These are phyloP conservation scores for Torulaspora franciscae DNA, from an alignment of 805 yeast species.

Conservation along the genomic window DNA sequence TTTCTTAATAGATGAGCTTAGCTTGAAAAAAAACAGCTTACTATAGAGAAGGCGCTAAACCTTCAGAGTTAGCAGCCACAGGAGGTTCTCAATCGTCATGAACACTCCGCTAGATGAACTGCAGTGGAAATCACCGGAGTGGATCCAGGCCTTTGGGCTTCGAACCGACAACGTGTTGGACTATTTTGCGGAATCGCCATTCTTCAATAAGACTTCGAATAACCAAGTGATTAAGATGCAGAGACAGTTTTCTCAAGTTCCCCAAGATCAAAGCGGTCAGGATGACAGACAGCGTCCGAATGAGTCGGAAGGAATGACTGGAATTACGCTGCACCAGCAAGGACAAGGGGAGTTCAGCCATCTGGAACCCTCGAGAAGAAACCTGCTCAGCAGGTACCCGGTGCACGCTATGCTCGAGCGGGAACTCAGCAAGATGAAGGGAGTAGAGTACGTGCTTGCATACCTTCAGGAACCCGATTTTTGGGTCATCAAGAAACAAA, in stretches of 20 bases:
- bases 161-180: slow-evolving; percentile 88
- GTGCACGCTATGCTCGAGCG: slow-evolving; percentile 40
- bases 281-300: slow-evolving; percentile 5
- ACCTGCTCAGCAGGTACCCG: slow-evolving; percentile 27
- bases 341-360: slow-evolving; percentile 20
- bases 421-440: slow-evolving; percentile 72
- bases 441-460: slow-evolving; percentile 76
- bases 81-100: slow-evolving; percentile 11
- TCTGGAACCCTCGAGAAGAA: slow-evolving; percentile 24
- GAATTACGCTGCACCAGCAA: slow-evolving; percentile 5
- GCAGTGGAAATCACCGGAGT: slow-evolving; percentile 97
- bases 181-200: slow-evolving; percentile 90
- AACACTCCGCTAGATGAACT: slow-evolving; percentile 63
- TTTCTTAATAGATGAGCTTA: not conserved
- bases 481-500: slow-evolving; percentile 86
- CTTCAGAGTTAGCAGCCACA: not conserved
- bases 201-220: slow-evolving; percentile 88
- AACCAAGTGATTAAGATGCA: slow-evolving; percentile 96
- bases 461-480: slow-evolving; percentile 81
- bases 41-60: not conserved
- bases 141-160: slow-evolving; percentile 87
- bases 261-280: slow-evolving; percentile 7
- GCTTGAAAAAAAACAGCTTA: not conserved
- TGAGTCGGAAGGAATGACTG: slow-evolving; percentile 4
- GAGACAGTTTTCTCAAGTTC: slow-evolving; percentile 54